phyloP scores from a whole-genome alignment of 2,329 filamentous ascomycete genomes.

The Colletotrichum sp. region DNA sequence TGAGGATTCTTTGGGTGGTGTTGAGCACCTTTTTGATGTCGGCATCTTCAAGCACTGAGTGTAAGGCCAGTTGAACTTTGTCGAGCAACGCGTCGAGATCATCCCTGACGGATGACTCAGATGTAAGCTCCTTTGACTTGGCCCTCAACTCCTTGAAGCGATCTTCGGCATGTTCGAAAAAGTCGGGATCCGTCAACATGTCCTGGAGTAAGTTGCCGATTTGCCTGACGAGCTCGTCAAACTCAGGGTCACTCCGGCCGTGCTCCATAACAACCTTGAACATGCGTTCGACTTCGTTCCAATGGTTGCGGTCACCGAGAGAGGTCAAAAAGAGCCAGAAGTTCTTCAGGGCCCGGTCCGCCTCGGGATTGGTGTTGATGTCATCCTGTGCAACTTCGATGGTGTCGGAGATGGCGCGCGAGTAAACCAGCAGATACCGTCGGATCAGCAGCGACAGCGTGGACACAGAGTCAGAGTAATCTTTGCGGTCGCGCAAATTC shows the following conservation, averaged over 20 bases:
- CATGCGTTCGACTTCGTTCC: conserved; percentile 74
- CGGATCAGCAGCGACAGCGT: conserved; percentile 77
- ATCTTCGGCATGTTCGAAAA: conserved; percentile 76
- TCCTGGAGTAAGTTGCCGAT: conserved; percentile 77
- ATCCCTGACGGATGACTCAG: conserved; percentile 70
- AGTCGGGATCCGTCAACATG: conserved; percentile 84
- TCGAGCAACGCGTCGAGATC: conserved; percentile 76
- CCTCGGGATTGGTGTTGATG: conserved; percentile 73
- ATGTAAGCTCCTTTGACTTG: conserved; percentile 67
- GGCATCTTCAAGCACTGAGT: conserved; percentile 72
- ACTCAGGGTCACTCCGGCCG: conserved; percentile 78
- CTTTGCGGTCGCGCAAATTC: conserved; percentile 75
- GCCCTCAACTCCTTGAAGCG: conserved; percentile 55
- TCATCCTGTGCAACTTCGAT: conserved; percentile 72
- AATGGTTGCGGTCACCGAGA: conserved; percentile 76
- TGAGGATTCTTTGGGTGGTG: conserved; percentile 70
- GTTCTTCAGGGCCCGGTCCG: conserved; percentile 77
- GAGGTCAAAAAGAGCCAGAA: conserved; percentile 82
- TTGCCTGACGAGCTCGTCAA: conserved; percentile 78
- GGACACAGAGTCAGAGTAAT: conserved; percentile 88
- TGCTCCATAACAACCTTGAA: conserved; percentile 77
- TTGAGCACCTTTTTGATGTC: conserved; percentile 73
- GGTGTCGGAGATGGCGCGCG: conserved; percentile 72
- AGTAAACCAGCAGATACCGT: conserved; percentile 80
- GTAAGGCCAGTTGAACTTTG: conserved; percentile 71